Evolutionary conservation across 352 stramenopile genomes (phyloP), one percentile per base, ranked within the genome.

Genomic region (Pythium pyrilobum): DNA sequence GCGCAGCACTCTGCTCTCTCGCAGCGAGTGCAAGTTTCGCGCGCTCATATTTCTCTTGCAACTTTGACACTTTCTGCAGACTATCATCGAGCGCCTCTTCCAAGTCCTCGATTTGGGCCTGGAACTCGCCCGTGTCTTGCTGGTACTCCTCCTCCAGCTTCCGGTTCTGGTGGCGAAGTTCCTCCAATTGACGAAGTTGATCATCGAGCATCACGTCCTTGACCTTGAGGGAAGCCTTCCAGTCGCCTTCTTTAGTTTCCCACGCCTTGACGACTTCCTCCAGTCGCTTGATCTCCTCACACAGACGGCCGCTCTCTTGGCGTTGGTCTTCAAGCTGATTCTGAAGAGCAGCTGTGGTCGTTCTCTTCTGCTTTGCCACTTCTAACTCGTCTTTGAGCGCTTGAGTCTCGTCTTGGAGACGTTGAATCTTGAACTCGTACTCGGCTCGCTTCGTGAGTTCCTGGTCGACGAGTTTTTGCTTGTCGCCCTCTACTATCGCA

Each of bases 161-260:
- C 5, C 66, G 46, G 2, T 63, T 54, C 2, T 74, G 61, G 15
- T 56, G 53, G 0, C 59, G 66, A 25, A 84, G 40, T 37, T 87
- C 64, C 10, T 68, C 52, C 0, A 85, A 68, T 50, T 86, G 80
- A n/a, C 75, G 62, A 25, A 69, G 59, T 25, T 86, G 71, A 39
- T 88, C 77, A 11, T 77, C 69, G 6, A 87, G 66, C 75, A 90
- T 90, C 1, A 87, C 70, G 24, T 90, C 72, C 43, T 88, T 87
- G 5, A 87, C 77, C 47, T 84, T 86, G 4, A 87, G 11, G 2
- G 74, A 73, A 24, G 79, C 74, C 13, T 73, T 67, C 18, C 78
- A 50, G 56, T 87, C 72, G 18, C 72, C 67, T 42, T 87, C 72
- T 29, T 80, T 62, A n/a, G 66, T 68, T 23, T 71, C 62, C 61